phyloP scores from a whole-genome alignment of 2,329 filamentous ascomycete genomes.

The Anthostomella pinea region DNA sequence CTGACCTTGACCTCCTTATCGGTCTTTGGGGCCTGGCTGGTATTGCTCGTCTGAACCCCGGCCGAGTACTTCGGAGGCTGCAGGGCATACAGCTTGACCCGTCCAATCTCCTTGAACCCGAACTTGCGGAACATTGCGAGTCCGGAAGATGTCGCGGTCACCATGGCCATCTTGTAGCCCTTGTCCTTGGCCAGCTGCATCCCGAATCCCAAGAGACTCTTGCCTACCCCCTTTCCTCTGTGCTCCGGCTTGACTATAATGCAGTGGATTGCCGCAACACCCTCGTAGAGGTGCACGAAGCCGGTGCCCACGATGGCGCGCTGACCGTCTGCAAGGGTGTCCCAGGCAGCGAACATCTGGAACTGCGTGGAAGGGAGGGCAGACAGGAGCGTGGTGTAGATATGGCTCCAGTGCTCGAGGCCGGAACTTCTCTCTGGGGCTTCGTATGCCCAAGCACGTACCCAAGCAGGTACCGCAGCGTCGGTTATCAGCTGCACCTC shows the following conservation, averaged over 20 bases:
- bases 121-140: conserved; percentile 2
- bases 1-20: no score
- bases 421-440: conserved; percentile 1
- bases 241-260: conserved; percentile 8
- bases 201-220: conserved; percentile 2
- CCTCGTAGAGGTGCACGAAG: conserved; percentile 11
- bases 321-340: neutral
- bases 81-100: conserved; percentile 7
- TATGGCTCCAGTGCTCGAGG: conserved; percentile 11
- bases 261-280: conserved; percentile 13
- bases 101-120: conserved; percentile 12
- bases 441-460: conserved; percentile 11
- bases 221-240: conserved; percentile 6
- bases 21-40: no score
- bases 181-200: conserved; percentile 4
- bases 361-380: conserved; percentile 12
- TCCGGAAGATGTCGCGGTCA: conserved; percentile 5
- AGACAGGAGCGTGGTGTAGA: conserved; percentile 7
- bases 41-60: no score
- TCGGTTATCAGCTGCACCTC: conserved; percentile 22
- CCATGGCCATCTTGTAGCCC: conserved; percentile 10
- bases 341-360: conserved; percentile 11
- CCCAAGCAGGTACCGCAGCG: conserved; percentile 7
- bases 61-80: no score
- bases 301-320: conserved; percentile 1